Conservation (phyloP, 2,329 filamentous ascomycete species). For the Keithomyces neogunnii region DNA sequence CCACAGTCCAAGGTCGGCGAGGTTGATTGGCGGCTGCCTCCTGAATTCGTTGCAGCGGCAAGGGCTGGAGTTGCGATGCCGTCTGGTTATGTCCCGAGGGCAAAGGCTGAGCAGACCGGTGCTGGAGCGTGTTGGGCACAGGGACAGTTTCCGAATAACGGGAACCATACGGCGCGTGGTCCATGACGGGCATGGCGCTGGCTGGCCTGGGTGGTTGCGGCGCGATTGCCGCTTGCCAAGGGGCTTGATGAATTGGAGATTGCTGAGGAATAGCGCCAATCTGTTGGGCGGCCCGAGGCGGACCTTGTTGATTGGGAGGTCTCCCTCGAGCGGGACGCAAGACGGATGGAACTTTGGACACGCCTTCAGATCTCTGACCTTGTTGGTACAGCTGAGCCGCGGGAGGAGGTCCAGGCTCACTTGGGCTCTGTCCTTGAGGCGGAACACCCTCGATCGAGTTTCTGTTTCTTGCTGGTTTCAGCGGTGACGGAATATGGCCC, state of each 20-base stretch:
- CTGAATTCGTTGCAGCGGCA: neutral
- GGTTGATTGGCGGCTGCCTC: neutral
- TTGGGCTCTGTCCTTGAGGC: neutral
- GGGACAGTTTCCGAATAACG: neutral
- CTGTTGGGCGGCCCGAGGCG: neutral
- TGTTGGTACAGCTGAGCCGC: neutral
- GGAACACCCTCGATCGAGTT: neutral
- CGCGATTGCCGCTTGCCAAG: neutral
- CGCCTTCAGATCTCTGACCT: neutral
- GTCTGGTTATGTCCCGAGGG: neutral
- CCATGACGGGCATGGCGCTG: conserved; percentile 8
- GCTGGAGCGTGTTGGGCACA: neutral
- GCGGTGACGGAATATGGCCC: conserved; percentile 6
- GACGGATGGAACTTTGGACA: conserved; percentile 11
- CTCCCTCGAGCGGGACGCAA: conserved; percentile 11
- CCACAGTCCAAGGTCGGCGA: neutral
- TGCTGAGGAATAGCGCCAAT: neutral
- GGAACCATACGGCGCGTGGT: neutral
- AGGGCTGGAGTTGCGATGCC: neutral
- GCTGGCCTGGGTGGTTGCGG: conserved; percentile 1
- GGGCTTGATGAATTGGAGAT: conserved; percentile 1
- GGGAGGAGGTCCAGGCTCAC: neutral
- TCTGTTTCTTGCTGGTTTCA: conserved; percentile 7
- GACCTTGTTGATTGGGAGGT: neutral
- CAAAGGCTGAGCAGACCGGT: neutral